A percentile compares a stretch with the other conserved stretches of the same genome.
phyloP scores from a whole-genome alignment of 106 monocot genomes.

The Dendrobium catenatum region DNA sequence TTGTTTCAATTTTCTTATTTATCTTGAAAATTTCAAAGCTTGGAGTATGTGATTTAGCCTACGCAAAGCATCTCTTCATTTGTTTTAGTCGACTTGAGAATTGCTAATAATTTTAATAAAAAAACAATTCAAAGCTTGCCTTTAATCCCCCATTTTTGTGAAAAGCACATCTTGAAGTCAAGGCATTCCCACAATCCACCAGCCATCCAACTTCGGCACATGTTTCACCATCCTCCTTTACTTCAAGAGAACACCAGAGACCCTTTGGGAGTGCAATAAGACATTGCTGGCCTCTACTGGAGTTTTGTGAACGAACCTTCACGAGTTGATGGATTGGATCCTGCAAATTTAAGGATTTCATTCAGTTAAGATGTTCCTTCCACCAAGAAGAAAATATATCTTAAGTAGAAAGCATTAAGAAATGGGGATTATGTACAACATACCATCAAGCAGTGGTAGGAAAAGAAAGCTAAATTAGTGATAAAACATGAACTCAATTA shows the following conservation, averaged over 20 bases:
- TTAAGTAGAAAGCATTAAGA: neutral
- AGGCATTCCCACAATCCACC: slow-evolving; percentile 20
- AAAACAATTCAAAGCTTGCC: slow-evolving; percentile 16
- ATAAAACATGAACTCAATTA: neutral
- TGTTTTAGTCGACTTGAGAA: too few relatives aligned
- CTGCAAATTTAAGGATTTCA: slow-evolving; percentile 14
- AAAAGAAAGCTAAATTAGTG: neutral
- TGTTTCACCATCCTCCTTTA: slow-evolving; percentile 26
- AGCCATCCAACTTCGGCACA: slow-evolving; percentile 52
- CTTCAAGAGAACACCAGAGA: slow-evolving; percentile 41
- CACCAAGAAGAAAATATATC: neutral
- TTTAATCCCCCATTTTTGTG: slow-evolving; percentile 27
- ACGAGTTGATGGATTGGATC: slow-evolving; percentile 27
- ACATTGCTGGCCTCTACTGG: slow-evolving; percentile 23
- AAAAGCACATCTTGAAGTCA: slow-evolving; percentile 47
- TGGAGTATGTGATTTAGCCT: too few relatives aligned
- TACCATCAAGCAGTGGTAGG: too few relatives aligned
- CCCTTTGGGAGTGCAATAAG: slow-evolving; percentile 44
- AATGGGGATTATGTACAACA: neutral
- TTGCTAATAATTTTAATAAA: too few relatives aligned
- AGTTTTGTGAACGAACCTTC: slow-evolving; percentile 14
- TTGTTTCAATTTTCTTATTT: too few relatives aligned
- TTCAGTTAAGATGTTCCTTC: neutral
- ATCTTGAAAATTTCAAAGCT: too few relatives aligned
- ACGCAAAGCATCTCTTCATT: too few relatives aligned